phyloP scores from a whole-genome alignment of 192 early-diverging fungal species.

The Linnemannia schmuckeri region DNA sequence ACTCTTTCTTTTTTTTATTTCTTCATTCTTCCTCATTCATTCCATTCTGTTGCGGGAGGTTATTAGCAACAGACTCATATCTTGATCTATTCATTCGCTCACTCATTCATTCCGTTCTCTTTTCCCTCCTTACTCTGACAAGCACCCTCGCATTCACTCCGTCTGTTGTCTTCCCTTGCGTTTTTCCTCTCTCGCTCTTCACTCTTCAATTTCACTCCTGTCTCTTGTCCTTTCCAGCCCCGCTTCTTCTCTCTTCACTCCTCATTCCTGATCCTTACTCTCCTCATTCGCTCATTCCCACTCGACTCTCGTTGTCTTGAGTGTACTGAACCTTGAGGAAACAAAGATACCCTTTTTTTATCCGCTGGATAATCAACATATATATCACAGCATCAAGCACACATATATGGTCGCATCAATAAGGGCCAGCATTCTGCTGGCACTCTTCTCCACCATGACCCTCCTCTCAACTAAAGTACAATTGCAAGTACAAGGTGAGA shows the following conservation, averaged over 20 bases:
- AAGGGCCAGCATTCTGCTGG: conserved; percentile 16
- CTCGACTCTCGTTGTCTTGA: too few species aligned
- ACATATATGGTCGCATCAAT: conserved; percentile 24
- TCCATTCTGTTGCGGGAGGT: background rate
- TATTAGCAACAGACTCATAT: background rate
- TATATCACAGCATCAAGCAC: background rate
- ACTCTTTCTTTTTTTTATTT: background rate
- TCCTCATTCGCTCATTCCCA: background rate
- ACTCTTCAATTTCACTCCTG: background rate
- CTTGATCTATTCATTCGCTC: background rate
- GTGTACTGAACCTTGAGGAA: background rate
- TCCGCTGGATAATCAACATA: background rate
- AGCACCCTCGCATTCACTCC: background rate
- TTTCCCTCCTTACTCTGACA: background rate
- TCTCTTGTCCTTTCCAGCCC: too few species aligned
- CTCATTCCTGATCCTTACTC: background rate
- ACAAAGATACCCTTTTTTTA: background rate
- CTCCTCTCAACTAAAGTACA: background rate
- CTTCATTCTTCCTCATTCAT: background rate
- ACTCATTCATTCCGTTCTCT: background rate
- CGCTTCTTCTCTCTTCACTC: background rate
- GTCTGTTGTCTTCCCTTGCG: too few species aligned
- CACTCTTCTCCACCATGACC: background rate
- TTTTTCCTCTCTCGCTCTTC: background rate
- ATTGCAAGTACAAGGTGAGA: conserved; percentile 19